Evolutionary conservation across 805 yeast genomes (phyloP), one percentile per base, ranked within the genome.

Genomic region (Zygotorulaspora florentina): DNA sequence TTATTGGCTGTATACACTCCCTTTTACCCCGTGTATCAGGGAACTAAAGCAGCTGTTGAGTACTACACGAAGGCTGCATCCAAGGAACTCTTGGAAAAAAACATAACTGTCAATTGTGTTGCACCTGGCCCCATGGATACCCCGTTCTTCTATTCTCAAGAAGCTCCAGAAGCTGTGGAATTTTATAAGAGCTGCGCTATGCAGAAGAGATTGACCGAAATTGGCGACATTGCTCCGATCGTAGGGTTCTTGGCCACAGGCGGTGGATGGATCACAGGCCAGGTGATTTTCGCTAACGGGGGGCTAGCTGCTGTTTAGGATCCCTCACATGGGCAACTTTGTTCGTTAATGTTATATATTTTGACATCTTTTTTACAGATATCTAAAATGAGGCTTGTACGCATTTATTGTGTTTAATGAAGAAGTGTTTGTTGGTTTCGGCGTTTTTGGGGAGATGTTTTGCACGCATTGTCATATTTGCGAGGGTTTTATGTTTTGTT

Each of bases 221-320:
- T 74, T 45, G 66, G 66, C 35, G 87, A 82, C 55, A 81, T 82
- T 58, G 84, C 77, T 45, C 87, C 87, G 50, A 76, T 80, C 43
- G 61, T 81, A 47, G 65, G 75, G 51, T 79, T 81, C 61, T 69
- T 81, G 61, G 83, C 72, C 29, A 74, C 81, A 42, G 83, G 80
- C 51, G 87, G 87, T 47, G 72, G 71, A 56, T 82, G 87, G 86
- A 75, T 81, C 60, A 80, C 80, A 39, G 87, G 87, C 42, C 88
- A 82, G 65, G 81, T 84, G 52, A 67, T 81, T 44, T 81, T 70
- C 53, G 81, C 82, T 41, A 72, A 74, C 39, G 85, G 85, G 52
- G 86, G 85, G 5, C 79, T 80, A 64, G 79, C 84, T 48, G 83
- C 86, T n/a, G n/a, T n/a, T n/a, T n/a, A n/a, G n/a, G n/a, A n/a